Conservation (phyloP, 352 stramenopile genomes). For the Phytopythium boreale region DNA sequence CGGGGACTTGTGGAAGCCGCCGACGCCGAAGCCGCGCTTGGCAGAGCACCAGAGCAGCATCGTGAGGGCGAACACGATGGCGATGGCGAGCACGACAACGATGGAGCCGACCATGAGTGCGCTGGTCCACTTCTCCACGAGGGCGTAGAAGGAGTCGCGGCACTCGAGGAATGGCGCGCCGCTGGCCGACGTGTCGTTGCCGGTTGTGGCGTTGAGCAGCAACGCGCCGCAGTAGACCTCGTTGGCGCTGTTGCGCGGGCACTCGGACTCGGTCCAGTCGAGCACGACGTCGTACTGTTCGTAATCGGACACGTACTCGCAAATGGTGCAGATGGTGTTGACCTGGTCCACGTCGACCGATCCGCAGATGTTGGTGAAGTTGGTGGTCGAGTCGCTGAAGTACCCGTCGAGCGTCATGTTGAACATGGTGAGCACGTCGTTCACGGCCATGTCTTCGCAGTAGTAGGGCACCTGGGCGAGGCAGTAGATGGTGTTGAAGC, state of each 20-base stretch:
- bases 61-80: conserved; percentile 52
- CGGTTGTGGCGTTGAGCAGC: conserved; percentile 43
- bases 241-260: conserved; percentile 44
- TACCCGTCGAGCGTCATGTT: conserved; percentile 39
- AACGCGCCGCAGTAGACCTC: conserved; percentile 72
- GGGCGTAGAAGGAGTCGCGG: conserved; percentile 48
- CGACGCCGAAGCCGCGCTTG: conserved; percentile 2
- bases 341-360: conserved; percentile 41
- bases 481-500: conserved; percentile 85
- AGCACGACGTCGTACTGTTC: conserved; percentile 57
- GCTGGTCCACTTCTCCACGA: conserved; percentile 71
- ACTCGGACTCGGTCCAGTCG: conserved; percentile 62
- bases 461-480: conserved; percentile 79
- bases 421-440: conserved; percentile 52
- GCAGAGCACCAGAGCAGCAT: conserved; percentile 41
- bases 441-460: conserved; percentile 45
- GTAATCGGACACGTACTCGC: conserved; percentile 50
- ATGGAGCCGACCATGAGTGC: conserved; percentile 52
- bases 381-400: conserved; percentile 38
- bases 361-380: conserved; percentile 48
- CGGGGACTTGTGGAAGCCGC: conserved; percentile 1
- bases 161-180: conserved; percentile 65
- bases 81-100: conserved; percentile 46
- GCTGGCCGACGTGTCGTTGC: conserved; percentile 32
- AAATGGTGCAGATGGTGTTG: conserved; percentile 56